Evolutionary conservation across 139 green algal genomes (phyloP).

Genomic region (Medakamo hakoo): DNA sequence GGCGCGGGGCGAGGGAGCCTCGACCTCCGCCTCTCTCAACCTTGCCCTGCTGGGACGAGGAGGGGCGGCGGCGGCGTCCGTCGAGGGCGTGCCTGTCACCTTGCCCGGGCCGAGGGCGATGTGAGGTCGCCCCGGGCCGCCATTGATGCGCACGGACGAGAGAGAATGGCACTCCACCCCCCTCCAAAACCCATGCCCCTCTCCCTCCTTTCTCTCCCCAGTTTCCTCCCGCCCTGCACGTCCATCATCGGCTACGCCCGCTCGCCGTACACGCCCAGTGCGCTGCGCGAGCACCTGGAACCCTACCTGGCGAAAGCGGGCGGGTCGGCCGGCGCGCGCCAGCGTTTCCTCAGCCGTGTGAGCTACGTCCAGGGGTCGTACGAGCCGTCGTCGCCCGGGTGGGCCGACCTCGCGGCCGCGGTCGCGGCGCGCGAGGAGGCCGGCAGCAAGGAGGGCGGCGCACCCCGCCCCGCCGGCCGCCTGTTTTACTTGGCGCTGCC

Average conservation of each 20-base stretch:
- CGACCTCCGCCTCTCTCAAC: too few relatives aligned
- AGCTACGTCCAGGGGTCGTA: conserved; percentile 50
- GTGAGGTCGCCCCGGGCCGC: too few relatives aligned
- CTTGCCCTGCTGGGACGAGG: too few relatives aligned
- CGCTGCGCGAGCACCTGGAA: conserved; percentile 44
- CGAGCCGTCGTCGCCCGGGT: conserved; percentile 29
- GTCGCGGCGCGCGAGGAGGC: conserved; percentile 31
- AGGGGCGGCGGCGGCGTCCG: too few relatives aligned
- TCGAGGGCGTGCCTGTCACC: too few relatives aligned
- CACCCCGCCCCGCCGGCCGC: conserved; percentile 23
- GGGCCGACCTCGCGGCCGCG: conserved; percentile 17
- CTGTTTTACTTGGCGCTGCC: conserved; percentile 95
- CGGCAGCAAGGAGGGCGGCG: neutral
- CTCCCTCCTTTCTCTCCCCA: conserved; percentile 5
- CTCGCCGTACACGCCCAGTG: conserved; percentile 34
- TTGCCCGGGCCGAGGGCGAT: too few relatives aligned
- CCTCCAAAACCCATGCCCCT: neutral
- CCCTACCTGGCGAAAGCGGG: conserved; percentile 23
- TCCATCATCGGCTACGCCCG: conserved; percentile 71
- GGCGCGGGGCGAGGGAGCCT: too few relatives aligned
- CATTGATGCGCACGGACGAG: too few relatives aligned
- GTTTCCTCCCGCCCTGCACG: conserved; percentile 40
- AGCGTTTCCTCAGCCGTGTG: conserved; percentile 41
- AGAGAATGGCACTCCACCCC: too few relatives aligned
- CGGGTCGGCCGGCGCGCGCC: too few relatives aligned